phyloP scores from a whole-genome alignment of 345 rosid genomes.

The Salix brachista region DNA sequence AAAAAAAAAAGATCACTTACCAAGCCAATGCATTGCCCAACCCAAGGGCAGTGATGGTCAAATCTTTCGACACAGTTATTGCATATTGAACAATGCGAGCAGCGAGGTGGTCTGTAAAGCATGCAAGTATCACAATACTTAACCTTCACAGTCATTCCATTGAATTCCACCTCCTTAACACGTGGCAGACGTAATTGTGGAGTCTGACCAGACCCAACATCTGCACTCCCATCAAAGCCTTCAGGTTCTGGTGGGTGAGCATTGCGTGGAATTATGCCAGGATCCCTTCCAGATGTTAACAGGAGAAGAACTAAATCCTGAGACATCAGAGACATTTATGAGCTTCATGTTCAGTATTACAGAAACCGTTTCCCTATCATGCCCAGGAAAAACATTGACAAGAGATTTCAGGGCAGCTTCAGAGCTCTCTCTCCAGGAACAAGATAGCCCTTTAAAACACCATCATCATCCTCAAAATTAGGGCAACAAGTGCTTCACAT shows the following conservation, averaged over 20 bases:
- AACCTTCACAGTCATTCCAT: conserved; percentile 22
- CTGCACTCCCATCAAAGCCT: conserved; percentile 27
- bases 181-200: conserved; percentile 34
- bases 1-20: conserved; percentile 14
- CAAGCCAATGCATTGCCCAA: conserved; percentile 36
- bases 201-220: conserved; percentile 32
- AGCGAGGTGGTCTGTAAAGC: conserved; percentile 40
- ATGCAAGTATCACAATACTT: conserved; percentile 37
- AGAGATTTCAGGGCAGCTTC: neutral
- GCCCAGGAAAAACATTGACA: neutral
- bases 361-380: neutral
- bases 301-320: conserved; percentile 34
- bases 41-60: conserved; percentile 42
- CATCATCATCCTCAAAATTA: neutral
- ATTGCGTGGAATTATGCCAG: conserved; percentile 36
- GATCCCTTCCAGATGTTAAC: conserved; percentile 37
- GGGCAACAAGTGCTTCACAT: neutral
- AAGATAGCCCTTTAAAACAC: neutral
- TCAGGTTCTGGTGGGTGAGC: conserved; percentile 37
- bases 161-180: conserved; percentile 28
- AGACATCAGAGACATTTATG: neutral
- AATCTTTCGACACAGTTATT: conserved; percentile 34
- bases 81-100: conserved; percentile 38
- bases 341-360: neutral
- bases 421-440: neutral